Evolutionary conservation across 768 basidiomycete genomes (phyloP), one percentile per base, ranked within the genome.

Genomic region (Cystobasidium ongulense): DNA sequence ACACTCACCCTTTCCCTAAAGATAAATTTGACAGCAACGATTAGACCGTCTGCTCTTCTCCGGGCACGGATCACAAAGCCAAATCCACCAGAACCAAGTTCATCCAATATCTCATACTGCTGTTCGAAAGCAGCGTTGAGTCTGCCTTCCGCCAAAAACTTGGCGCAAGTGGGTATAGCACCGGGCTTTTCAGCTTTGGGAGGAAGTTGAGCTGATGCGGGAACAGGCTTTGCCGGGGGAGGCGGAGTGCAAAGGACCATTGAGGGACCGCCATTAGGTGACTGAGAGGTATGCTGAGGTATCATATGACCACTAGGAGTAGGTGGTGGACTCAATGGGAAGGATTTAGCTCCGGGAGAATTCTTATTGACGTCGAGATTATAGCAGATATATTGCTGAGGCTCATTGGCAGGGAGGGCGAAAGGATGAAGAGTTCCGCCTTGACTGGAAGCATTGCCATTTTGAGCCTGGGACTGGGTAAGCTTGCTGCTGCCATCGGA

Each of bases 11-110:
- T 85, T 64, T 83, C 85, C 81, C 91, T 93, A 83, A 90, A 86
- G 79, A 97, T 92, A 81, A 97, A 96, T 82, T 97, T 97, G 81
- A 96, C 90, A 0, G 93, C 93, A 66, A 93, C 92, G 80, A 92
- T 90, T 72, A 83, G 81, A 0, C 84, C 84, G 57, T 85, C 84
- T 35, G 76, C 77, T 17, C 86, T 86, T 79, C 90, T 86, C 39
- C 84, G 82, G 11, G 91, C 92, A 1, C 89, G 89, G 86, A 95
- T 90, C 31, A 97, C 94, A 80, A 97, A 96, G 1, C 93, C 93
- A 80, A 93, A 97, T 21, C 93, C 93, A 53, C 94, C 94, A 11
- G 88, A 87, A 50, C 94, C 94, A 29, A 97, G 81, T 54, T 82
- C 82, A 27, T 82, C 81, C 18, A 75, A 71, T 46, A 83, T 75